A percentile compares a stretch with the other conserved stretches of the same genome.
Conservation (phyloP, 306 rosid species). For the Quercus mongolica region DNA sequence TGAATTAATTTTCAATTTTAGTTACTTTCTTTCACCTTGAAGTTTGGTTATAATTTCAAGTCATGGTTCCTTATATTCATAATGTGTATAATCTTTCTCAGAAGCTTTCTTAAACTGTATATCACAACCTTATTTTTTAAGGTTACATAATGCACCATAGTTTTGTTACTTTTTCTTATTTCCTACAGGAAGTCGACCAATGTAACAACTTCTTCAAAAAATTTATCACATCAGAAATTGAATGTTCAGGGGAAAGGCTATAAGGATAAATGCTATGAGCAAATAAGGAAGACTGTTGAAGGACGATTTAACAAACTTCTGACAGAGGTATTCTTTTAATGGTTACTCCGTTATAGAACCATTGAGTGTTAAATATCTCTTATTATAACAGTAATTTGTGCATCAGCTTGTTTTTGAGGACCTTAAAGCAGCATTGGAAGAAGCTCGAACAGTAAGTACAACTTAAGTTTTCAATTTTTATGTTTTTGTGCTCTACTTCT, state of each 20-base stretch:
- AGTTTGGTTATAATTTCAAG: conserved; percentile 14
- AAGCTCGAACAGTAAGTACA: conserved; percentile 69
- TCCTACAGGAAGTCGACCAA: conserved; percentile 58
- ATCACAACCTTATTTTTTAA: conserved; percentile 6
- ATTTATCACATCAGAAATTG: conserved; percentile 56
- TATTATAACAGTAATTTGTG: conserved; percentile 37
- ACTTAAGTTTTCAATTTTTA: conserved; percentile 16
- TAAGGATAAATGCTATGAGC: conserved; percentile 93
- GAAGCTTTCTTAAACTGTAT: neutral
- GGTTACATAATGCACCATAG: neutral
- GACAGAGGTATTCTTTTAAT: conserved; percentile 52
- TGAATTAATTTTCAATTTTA: conserved; percentile 19
- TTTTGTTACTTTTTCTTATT: neutral
- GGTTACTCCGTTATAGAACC: neutral
- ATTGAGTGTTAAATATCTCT: conserved; percentile 8
- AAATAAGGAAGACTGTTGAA: conserved; percentile 90
- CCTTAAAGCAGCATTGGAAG: conserved; percentile 91
- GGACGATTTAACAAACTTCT: conserved; percentile 79
- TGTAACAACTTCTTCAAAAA: conserved; percentile 58
- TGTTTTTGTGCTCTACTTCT: neutral
- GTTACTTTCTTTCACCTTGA: conserved; percentile 3
- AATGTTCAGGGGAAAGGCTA: conserved; percentile 88
- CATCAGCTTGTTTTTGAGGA: conserved; percentile 81
- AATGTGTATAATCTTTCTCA: neutral
- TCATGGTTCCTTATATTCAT: conserved; percentile 2